Conservation (phyloP, 2,329 filamentous ascomycete genomes). For the Corinectria fuckeliana region DNA sequence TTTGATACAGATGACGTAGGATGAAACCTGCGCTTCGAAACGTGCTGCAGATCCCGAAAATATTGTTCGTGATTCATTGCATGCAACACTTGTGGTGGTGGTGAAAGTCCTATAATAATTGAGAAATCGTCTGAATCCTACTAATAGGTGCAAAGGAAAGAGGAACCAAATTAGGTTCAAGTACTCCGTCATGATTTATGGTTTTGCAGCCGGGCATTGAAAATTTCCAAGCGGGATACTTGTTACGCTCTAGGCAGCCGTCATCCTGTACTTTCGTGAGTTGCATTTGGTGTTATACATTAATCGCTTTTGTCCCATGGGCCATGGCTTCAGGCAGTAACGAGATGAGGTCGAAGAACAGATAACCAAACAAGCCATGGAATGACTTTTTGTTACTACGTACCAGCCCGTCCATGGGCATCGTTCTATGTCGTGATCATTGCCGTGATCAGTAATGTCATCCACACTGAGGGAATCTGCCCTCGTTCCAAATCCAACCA, state of each 20-base stretch:
- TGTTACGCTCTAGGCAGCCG: too few species aligned
- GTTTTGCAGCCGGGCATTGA: too few species aligned
- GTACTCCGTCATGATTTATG: too few species aligned
- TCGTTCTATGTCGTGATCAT: conserved; percentile 4
- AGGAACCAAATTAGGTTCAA: too few species aligned
- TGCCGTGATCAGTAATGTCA: background rate
- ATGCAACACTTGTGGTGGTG: background rate
- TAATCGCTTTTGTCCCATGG: background rate
- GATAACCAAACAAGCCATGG: background rate
- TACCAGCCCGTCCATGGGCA: conserved; percentile 1
- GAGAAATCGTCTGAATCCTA: too few species aligned
- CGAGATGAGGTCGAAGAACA: too few species aligned
- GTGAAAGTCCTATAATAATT: too few species aligned
- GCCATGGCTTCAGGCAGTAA: background rate
- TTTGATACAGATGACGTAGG: background rate
- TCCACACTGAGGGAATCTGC: background rate
- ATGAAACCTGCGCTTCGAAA: background rate
- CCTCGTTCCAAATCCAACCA: conserved; percentile 1
- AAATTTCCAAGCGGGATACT: too few species aligned
- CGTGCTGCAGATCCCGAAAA: background rate
- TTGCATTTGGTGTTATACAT: background rate
- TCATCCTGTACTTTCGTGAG: background rate
- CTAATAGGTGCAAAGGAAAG: too few species aligned
- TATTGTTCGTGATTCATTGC: background rate
- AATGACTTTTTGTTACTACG: background rate